phyloP scores from a whole-genome alignment of 106 monocot species.

The Dioscorea zingiberensis region DNA sequence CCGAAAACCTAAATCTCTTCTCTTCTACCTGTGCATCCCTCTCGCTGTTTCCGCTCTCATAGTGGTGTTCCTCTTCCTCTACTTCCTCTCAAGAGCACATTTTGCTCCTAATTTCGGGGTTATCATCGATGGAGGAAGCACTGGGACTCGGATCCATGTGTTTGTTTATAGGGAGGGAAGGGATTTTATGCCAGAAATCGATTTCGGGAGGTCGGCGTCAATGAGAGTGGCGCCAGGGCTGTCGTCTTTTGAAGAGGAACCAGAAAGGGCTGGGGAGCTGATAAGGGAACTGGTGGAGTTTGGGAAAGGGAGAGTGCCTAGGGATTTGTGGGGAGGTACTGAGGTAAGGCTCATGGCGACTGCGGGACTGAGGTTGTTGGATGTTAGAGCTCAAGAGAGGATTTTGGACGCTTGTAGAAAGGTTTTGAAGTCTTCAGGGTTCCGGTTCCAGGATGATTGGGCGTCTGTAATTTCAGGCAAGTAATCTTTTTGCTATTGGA shows the following conservation, averaged over 20 bases:
- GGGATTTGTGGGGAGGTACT: slow-evolving; percentile 49
- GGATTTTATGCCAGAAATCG: slow-evolving; percentile 21
- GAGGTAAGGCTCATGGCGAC: slow-evolving; percentile 83
- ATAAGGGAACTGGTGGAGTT: slow-evolving; percentile 63
- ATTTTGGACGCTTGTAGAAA: slow-evolving; percentile 76
- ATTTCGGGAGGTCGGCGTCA: slow-evolving; percentile 31
- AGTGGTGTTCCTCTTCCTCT: slow-evolving; percentile 22
- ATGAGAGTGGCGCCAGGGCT: slow-evolving; percentile 75
- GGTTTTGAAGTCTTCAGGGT: slow-evolving; percentile 51
- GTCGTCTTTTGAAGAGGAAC: slow-evolving; percentile 40
- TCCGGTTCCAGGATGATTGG: slow-evolving; percentile 64
- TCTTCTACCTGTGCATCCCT: background rate
- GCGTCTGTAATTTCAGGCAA: slow-evolving; percentile 86
- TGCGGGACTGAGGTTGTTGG: slow-evolving; percentile 73
- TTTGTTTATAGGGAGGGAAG: slow-evolving; percentile 17
- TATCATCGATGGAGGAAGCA: slow-evolving; percentile 84
- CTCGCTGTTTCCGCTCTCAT: slow-evolving; percentile 13
- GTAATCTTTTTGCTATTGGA: slow-evolving; percentile 4
- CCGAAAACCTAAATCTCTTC: slow-evolving; percentile 3
- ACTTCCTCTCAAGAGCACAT: slow-evolving; percentile 1
- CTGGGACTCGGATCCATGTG: slow-evolving; percentile 82
- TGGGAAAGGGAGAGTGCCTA: slow-evolving; percentile 45
- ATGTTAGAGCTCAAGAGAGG: slow-evolving; percentile 33
- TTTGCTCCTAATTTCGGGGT: slow-evolving; percentile 25
- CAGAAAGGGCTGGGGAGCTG: slow-evolving; percentile 39